phyloP scores from a whole-genome alignment of 1,284 basidiomycete genomes.

The Cystobasidium pallidum region DNA sequence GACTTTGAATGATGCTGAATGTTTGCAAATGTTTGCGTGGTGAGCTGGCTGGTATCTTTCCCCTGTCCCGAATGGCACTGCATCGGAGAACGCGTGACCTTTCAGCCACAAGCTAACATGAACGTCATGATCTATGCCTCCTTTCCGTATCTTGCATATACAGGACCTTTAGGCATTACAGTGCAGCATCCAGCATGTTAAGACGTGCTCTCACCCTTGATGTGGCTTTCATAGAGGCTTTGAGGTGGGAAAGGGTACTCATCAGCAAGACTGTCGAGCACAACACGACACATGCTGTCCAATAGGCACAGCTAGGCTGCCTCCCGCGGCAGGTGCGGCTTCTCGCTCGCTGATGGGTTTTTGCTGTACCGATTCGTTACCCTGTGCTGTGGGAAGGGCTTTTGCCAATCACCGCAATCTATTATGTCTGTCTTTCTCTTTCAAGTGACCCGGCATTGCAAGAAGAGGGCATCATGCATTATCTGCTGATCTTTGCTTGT shows the following conservation, averaged over 20 bases:
- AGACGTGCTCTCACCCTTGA: conserved; percentile 19
- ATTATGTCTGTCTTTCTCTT: too few species aligned
- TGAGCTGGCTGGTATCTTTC: background rate
- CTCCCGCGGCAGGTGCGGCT: too few species aligned
- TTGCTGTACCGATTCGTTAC: too few species aligned
- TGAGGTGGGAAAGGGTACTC: conserved; percentile 32
- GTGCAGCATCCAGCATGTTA: conserved; percentile 28
- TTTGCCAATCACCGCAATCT: too few species aligned
- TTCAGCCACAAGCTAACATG: too few species aligned
- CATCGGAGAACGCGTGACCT: too few species aligned
- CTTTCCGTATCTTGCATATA: background rate
- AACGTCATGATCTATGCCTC: too few species aligned
- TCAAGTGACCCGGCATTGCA: too few species aligned
- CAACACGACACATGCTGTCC: background rate
- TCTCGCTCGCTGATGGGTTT: too few species aligned
- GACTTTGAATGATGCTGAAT: background rate
- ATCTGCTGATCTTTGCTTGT: too few species aligned
- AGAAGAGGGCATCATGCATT: too few species aligned
- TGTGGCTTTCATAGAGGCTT: conserved; percentile 33
- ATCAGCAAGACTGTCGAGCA: conserved; percentile 14
- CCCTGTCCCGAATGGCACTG: background rate
- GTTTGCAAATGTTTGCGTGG: conserved; percentile 24
- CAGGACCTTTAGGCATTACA: conserved; percentile 29
- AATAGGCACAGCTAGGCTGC: background rate
- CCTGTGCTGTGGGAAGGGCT: too few species aligned